Base-by-base conservation (phyloP, 495 filamentous ascomycete genomes). In the Oleoguttula mirabilis region DNA sequence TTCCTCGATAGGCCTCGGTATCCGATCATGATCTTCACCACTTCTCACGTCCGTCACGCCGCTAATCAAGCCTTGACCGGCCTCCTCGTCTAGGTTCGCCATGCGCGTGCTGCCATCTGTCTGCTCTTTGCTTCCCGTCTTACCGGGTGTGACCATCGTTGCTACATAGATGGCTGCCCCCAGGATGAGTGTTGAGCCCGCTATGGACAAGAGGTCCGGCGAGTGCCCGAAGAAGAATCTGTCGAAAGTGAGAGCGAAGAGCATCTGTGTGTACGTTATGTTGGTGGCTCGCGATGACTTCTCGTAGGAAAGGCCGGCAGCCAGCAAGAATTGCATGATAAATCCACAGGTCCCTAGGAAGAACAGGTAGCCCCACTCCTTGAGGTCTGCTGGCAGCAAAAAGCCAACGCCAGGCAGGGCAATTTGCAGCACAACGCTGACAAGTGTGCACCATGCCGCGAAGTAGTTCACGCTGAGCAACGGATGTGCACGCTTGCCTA, bases 251-350 rank as follows among this genome's bases (percentile, higher is more conserved):
- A 93, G 65, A 10, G 88, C 88, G 58, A 94, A 94, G 25, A 96
- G 57, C 82, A 96, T 88, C 58, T 92, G 82, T 32, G 77, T 84
- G 56, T 94, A 96, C 3, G 84, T 66, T 84, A 94, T 93, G 16
- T 80, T 84, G 4, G 82, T 92, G 2, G 87, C 87, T 17, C 82
- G 70, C 1, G 43, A 59, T 19, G 62, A 62, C 22, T 60, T 83
- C 15, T 76, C 72, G 55, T 78, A 73, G 33, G 79, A 70, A 48
- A 96, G 58, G 0, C 87, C 87, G 1, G 75, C 70, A 3, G 88
- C 94, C n/a, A 94, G 62, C 17, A 94, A 66, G 48, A 87, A 84
- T 67, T 95, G 88, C 73, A 90, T 77, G 6, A 82, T 58, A 49
- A 96, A 88, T 5, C 88, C 88, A 39, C 76, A 84, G 0, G 76